These are phyloP conservation scores for Solanum chilense DNA, from an alignment of 257 asterid genomes.

Conservation along the genomic window DNA sequence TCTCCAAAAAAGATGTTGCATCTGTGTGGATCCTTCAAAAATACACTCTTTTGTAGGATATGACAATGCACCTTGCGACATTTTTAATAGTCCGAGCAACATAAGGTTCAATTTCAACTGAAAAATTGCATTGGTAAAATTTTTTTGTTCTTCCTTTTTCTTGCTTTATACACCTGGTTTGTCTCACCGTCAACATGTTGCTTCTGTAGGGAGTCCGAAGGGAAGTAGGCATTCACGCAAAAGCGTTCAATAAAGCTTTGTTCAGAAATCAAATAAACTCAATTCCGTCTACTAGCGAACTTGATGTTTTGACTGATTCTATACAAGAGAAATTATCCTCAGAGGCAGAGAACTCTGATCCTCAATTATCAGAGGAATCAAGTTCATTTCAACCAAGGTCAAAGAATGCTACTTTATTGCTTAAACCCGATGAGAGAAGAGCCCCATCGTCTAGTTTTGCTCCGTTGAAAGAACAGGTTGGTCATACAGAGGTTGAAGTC, in stretches of 20 bases:
- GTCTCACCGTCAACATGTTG: slow-evolving; percentile 1
- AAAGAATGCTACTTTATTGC: slow-evolving; percentile 23
- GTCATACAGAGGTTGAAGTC: slow-evolving; percentile 83
- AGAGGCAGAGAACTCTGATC: slow-evolving; percentile 12
- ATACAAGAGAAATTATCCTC: slow-evolving; percentile 22
- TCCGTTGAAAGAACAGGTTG: slow-evolving; percentile 69
- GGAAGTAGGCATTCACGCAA: slow-evolving; percentile 90
- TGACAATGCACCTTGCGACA: neutral
- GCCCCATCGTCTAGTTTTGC: neutral
- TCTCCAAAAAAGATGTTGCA: neutral
- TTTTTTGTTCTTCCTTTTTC: neutral
- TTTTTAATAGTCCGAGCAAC: neutral
- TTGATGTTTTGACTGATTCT: slow-evolving; percentile 15
- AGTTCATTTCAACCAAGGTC: slow-evolving; percentile 11
- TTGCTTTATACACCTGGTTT: neutral
- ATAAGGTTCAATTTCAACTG: neutral
- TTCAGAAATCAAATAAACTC: slow-evolving; percentile 15
- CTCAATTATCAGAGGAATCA: slow-evolving; percentile 14
- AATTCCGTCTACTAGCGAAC: slow-evolving; percentile 18
- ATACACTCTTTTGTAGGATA: neutral
- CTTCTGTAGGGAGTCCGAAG: slow-evolving; percentile 77
- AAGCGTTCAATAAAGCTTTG: slow-evolving; percentile 44
- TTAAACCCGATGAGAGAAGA: slow-evolving; percentile 23
- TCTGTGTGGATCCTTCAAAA: neutral
- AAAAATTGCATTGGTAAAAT: neutral